Evolutionary conservation across 2,329 filamentous ascomycete genomes (phyloP).

Genomic region (Herpotrichia juniperi): DNA sequence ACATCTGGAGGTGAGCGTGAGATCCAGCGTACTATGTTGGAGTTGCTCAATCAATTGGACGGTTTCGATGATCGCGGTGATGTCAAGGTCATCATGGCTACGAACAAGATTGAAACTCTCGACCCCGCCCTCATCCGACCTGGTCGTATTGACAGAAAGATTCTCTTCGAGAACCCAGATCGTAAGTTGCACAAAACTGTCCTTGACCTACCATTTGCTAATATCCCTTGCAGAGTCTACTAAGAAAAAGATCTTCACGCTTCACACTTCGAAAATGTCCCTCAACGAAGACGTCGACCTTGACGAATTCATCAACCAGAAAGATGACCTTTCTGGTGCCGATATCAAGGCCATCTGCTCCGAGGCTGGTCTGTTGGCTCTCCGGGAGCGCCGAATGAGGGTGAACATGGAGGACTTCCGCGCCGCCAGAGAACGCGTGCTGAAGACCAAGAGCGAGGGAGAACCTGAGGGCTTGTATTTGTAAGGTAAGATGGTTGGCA

Average conservation of each 20-base stretch:
- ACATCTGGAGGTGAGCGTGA: constrained; percentile 96
- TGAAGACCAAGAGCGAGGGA: constrained; percentile 98
- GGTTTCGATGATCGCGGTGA: constrained; percentile 98
- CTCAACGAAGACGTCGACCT: constrained; percentile 96
- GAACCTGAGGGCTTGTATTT: constrained; percentile 98
- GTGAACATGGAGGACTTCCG: constrained; percentile 99
- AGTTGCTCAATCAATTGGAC: constrained; percentile 96
- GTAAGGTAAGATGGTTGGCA: constrained; percentile 60
- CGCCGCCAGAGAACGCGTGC: constrained; percentile 86
- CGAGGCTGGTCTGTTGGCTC: constrained; percentile 90
- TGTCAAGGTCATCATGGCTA: constrained; percentile 99
- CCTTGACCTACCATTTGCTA: constrained; percentile 45
- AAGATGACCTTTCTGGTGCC: constrained; percentile 95
- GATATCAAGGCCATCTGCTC: constrained; percentile 99
- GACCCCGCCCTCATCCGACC: constrained; percentile 96
- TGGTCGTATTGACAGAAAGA: constrained; percentile 98
- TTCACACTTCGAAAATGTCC: constrained; percentile 99
- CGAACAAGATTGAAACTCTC: constrained; percentile 98
- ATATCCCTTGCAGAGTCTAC: constrained; percentile 80
- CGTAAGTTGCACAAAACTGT: constrained; percentile 53
- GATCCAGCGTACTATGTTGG: constrained; percentile 97
- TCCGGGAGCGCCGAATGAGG: constrained; percentile 94
- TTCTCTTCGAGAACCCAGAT: constrained; percentile 76
- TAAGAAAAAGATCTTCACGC: constrained; percentile 95
- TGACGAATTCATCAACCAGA: constrained; percentile 97